These are phyloP conservation scores for Neurospora cerealis DNA, from an alignment of 495 filamentous ascomycete genomes.

Conservation along the genomic window DNA sequence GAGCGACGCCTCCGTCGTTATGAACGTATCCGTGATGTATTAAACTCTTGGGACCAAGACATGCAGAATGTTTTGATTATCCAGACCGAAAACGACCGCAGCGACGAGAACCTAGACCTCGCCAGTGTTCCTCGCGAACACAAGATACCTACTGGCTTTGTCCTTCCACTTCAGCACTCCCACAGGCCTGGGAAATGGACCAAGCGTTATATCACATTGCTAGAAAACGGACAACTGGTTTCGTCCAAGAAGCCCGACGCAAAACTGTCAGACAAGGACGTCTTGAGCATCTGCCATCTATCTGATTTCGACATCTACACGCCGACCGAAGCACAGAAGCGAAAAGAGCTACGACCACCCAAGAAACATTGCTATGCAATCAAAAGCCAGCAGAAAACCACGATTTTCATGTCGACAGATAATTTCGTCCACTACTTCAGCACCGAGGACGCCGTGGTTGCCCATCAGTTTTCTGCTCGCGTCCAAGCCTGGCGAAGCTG, in stretches of 20 bases:
- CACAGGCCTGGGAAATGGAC: conserved; percentile 75
- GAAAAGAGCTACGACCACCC: conserved; percentile 58
- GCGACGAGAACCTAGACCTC: conserved; percentile 34
- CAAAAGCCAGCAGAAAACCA: conserved; percentile 87
- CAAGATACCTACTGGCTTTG: conserved; percentile 44
- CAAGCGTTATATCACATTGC: conserved; percentile 70
- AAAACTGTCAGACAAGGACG: conserved; percentile 48
- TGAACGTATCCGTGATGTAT: conserved; percentile 75
- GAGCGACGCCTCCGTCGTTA: conserved; percentile 78
- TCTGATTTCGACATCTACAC: conserved; percentile 91
- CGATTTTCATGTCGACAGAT: conserved; percentile 68
- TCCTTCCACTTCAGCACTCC: conserved; percentile 68
- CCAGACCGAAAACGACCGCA: conserved; percentile 21
- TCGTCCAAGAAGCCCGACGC: conserved; percentile 57
- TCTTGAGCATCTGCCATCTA: conserved; percentile 66
- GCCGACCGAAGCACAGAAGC: conserved; percentile 52
- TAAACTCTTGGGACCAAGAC: conserved; percentile 88
- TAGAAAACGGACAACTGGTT: conserved; percentile 63
- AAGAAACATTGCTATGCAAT: conserved; percentile 78
- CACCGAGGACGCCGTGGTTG: conserved; percentile 58
- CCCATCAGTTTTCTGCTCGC: conserved; percentile 54
- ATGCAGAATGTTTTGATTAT: conserved; percentile 59
- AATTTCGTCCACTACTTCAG: conserved; percentile 90
- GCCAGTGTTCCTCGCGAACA: conserved; percentile 44
- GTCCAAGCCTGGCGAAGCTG: conserved; percentile 80